These are phyloP conservation scores for Kingdonia uniflora DNA, from an alignment of 164 flowering plant genomes.

Conservation along the genomic window DNA sequence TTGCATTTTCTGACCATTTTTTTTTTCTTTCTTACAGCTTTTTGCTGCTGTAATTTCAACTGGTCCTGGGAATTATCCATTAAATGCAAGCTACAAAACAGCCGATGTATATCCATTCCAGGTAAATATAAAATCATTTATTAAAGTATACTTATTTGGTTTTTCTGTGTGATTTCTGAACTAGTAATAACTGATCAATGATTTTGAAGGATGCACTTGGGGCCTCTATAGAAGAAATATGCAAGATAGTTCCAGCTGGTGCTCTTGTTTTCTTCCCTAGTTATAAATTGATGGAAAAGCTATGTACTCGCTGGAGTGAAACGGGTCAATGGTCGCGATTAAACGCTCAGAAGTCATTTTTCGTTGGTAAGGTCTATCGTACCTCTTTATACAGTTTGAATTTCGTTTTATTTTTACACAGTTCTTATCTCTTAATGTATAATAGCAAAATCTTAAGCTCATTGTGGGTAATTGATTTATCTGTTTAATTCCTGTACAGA, in stretches of 20 bases:
- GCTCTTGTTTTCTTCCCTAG: slow-evolving; percentile 94
- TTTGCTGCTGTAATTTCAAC: slow-evolving; percentile 69
- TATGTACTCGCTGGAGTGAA: slow-evolving; percentile 67
- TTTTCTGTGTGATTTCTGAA: not conserved
- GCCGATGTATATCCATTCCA: slow-evolving; percentile 75
- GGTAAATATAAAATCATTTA: slow-evolving; percentile 27
- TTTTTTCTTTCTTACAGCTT: slow-evolving; percentile 35
- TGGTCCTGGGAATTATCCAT: slow-evolving; percentile 66
- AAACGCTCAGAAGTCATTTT: slow-evolving; percentile 59
- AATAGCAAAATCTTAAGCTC: no score
- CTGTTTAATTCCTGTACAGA: slow-evolving; percentile 27
- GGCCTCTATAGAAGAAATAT: slow-evolving; percentile 69
- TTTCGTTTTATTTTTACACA: not conserved
- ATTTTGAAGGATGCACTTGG: slow-evolving; percentile 80
- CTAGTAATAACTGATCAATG: slow-evolving; percentile 5
- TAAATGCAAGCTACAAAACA: slow-evolving; percentile 92
- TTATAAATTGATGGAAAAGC: slow-evolving; percentile 87
- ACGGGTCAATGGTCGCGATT: slow-evolving; percentile 91
- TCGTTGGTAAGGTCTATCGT: slow-evolving; percentile 46
- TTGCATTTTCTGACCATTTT: no score
- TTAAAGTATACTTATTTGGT: not conserved
- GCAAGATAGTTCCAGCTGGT: slow-evolving; percentile 75
- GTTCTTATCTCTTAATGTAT: no score
- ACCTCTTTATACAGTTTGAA: no score
- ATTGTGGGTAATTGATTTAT: not conserved